A percentile compares a stretch with the other conserved stretches of the same genome.
Conservation (phyloP, 108 stramenopile genomes). For the Skeletonema potamos region DNA sequence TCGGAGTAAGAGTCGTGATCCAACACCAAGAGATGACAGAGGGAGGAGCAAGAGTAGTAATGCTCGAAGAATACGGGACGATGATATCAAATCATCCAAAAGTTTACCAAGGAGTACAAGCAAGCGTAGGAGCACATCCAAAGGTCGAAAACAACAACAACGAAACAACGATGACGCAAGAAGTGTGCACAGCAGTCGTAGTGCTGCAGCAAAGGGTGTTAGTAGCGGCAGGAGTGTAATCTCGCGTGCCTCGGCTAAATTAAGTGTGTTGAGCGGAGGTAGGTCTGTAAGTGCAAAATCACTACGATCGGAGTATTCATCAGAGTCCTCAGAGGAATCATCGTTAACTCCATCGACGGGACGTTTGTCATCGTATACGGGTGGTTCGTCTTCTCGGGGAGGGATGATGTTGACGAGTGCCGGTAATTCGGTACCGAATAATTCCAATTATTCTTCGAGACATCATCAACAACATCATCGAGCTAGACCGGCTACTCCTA, state of each 20-base stretch:
- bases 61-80: not conserved
- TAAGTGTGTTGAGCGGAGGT: not conserved
- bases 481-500: constrained; percentile 4
- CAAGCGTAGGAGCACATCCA: not conserved
- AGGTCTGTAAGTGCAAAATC: not conserved
- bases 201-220: not conserved
- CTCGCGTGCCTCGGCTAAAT: not conserved
- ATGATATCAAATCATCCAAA: not conserved
- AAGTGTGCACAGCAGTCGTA: not conserved
- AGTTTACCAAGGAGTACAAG: not conserved
- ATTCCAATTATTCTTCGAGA: not conserved
- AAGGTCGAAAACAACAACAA: not conserved
- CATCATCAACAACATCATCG: not conserved
- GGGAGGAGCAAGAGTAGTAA: not conserved
- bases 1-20: not conserved
- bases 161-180: not conserved
- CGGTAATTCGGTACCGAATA: not conserved
- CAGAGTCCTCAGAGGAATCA: not conserved
- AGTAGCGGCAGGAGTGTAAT: not conserved
- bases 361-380: not conserved
- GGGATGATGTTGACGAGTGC: too few species aligned
- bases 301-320: not conserved
- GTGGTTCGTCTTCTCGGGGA: not conserved
- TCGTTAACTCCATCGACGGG: not conserved
- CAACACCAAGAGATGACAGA: not conserved